These are phyloP conservation scores for Pleoardoris graminearum DNA, from an alignment of 2,329 filamentous ascomycete genomes.

Conservation along the genomic window DNA sequence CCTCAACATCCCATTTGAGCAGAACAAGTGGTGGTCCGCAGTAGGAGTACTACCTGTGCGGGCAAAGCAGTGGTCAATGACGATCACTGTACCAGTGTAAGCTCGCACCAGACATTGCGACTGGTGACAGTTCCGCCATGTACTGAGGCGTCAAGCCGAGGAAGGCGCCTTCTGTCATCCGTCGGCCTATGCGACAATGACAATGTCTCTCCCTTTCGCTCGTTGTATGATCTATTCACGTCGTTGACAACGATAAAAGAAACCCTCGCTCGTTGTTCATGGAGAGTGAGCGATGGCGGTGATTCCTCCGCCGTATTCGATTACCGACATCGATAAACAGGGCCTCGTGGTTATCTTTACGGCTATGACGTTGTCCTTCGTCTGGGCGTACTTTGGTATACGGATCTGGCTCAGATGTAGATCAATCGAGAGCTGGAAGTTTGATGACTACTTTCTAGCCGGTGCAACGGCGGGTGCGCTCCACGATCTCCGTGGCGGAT, in stretches of 20 bases:
- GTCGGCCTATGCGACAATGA: neutral
- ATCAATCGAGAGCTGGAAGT: slow-evolving; percentile 33
- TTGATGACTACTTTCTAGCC: slow-evolving; percentile 34
- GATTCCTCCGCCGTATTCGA: slow-evolving; percentile 33
- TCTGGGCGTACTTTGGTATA: slow-evolving; percentile 36
- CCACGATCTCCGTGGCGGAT: neutral
- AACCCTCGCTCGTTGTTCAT: neutral
- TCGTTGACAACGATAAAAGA: no score
- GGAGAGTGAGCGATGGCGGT: slow-evolving; percentile 2
- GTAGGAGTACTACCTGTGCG: neutral
- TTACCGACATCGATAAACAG: slow-evolving; percentile 36
- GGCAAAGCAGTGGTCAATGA: neutral
- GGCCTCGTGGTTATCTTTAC: slow-evolving; percentile 40
- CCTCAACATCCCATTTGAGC: neutral
- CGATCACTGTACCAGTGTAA: neutral
- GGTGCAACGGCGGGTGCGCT: slow-evolving; percentile 25
- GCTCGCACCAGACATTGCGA: neutral
- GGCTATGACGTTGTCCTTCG: slow-evolving; percentile 32
- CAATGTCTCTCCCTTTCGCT: neutral
- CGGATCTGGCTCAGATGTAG: slow-evolving; percentile 34
- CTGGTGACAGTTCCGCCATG: slow-evolving; percentile 1
- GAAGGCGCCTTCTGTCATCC: neutral
- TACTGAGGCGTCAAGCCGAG: neutral
- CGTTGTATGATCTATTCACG: no score
- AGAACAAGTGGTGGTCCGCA: neutral